phyloP scores from a whole-genome alignment of 2,329 filamentous ascomycete species.

The Setomelanomma holmii region DNA sequence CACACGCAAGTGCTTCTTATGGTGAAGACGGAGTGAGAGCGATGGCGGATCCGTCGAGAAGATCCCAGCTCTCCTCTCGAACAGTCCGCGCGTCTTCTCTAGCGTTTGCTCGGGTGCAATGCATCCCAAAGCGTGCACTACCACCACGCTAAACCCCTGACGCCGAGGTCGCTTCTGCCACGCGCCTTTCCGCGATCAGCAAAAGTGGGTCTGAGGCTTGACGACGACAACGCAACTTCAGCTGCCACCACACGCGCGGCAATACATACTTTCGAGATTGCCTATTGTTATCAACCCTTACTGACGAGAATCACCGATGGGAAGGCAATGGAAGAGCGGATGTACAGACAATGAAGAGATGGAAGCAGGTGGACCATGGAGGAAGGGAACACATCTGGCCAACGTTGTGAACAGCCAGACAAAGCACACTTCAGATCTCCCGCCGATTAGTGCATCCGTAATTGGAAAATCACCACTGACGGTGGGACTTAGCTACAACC shows the following conservation, averaged over 20 bases:
- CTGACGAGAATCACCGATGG: neutral
- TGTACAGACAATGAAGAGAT: neutral
- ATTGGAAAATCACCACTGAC: too few relatives aligned
- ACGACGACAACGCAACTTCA: neutral
- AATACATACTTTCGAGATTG: neutral
- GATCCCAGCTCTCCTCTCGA: too few relatives aligned
- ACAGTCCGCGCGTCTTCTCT: neutral
- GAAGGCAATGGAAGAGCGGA: neutral
- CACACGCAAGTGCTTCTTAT: too few relatives aligned
- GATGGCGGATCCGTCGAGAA: too few relatives aligned
- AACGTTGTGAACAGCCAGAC: too few relatives aligned
- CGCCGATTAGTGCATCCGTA: too few relatives aligned
- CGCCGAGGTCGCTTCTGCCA: neutral
- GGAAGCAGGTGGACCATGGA: too few relatives aligned
- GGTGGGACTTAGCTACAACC: too few relatives aligned
- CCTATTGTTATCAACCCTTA: neutral
- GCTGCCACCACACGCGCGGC: neutral
- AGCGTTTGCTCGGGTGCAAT: neutral
- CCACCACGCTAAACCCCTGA: neutral
- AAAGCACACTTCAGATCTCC: too few relatives aligned
- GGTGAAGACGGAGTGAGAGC: too few relatives aligned
- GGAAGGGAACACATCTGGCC: neutral
- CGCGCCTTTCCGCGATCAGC: conserved; percentile 3
- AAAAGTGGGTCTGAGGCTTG: conserved; percentile 1
- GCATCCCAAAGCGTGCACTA: neutral